phyloP scores from a whole-genome alignment of 495 filamentous ascomycete species.

The Aeminium ludgeri region DNA sequence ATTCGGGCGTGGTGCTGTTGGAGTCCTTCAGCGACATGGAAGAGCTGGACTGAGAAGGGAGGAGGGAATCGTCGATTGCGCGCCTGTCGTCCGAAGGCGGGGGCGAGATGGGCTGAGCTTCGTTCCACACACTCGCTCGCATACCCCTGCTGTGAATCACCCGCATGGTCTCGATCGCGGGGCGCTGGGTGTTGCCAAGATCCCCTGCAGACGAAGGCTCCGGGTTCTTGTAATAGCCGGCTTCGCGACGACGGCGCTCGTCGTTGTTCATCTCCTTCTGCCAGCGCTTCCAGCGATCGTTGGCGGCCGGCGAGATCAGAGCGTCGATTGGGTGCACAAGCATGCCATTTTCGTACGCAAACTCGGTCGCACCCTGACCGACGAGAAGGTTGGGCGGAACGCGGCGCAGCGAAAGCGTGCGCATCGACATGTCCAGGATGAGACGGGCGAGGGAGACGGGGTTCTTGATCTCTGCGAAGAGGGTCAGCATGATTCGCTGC shows the following conservation, averaged over 20 bases:
- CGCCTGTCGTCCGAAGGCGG: slow-evolving; percentile 7
- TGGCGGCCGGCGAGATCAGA: slow-evolving; percentile 56
- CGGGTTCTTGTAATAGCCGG: no score
- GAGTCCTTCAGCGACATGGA: slow-evolving; percentile 1
- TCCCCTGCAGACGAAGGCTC: no score
- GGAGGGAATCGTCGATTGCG: neutral
- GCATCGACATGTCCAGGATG: slow-evolving; percentile 57
- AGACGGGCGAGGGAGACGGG: slow-evolving; percentile 73
- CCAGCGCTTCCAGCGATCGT: slow-evolving; percentile 63
- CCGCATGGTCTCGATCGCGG: no score
- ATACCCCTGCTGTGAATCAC: slow-evolving; percentile 18
- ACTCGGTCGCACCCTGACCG: slow-evolving; percentile 65
- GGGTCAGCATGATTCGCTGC: neutral
- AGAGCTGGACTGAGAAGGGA: slow-evolving; percentile 6
- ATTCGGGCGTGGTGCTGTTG: neutral
- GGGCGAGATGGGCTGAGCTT: slow-evolving; percentile 16
- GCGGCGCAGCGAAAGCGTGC: slow-evolving; percentile 58
- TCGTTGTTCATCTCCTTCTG: no score
- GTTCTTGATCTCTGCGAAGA: slow-evolving; percentile 61
- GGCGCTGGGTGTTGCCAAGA: no score
- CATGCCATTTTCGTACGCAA: slow-evolving; percentile 64
- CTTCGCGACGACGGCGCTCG: no score
- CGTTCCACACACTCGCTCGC: slow-evolving; percentile 15
- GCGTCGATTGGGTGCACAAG: slow-evolving; percentile 49
- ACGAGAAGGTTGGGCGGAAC: slow-evolving; percentile 88